Conservation (phyloP, 2,329 filamentous ascomycete genomes). For the Pestalotiopsis sp. region DNA sequence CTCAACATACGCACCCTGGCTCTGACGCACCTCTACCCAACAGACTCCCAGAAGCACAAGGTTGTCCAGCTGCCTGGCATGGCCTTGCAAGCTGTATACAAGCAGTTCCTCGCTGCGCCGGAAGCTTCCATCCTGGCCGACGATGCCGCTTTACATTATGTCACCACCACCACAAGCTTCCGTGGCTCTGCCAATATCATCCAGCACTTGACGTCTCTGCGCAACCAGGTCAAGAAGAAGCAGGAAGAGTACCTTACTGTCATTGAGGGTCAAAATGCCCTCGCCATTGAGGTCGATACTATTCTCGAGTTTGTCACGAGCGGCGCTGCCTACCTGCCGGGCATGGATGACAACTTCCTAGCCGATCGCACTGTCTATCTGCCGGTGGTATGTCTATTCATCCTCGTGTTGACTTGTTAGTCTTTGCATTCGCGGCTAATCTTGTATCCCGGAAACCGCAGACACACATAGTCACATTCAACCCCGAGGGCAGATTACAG, state of each 20-base stretch:
- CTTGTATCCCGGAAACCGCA: slow-evolving; percentile 34
- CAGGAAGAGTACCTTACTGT: slow-evolving; percentile 73
- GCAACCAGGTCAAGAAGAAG: slow-evolving; percentile 79
- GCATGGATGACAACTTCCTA: slow-evolving; percentile 92
- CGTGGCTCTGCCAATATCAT: slow-evolving; percentile 72
- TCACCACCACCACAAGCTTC: slow-evolving; percentile 80
- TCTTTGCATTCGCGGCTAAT: not conserved
- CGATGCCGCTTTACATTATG: slow-evolving; percentile 77
- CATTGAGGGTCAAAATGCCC: slow-evolving; percentile 68
- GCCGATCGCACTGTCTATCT: slow-evolving; percentile 77
- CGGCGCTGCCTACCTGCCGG: slow-evolving; percentile 84
- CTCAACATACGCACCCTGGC: too few relatives aligned
- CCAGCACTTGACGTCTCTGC: slow-evolving; percentile 74
- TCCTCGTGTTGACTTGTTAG: not conserved
- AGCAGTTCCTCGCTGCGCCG: slow-evolving; percentile 70
- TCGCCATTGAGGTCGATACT: slow-evolving; percentile 80
- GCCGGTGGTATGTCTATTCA: slow-evolving; percentile 66
- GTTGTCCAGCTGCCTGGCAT: slow-evolving; percentile 31
- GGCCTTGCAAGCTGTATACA: slow-evolving; percentile 59
- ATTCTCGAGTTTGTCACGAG: slow-evolving; percentile 77
- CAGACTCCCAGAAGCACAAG: not conserved
- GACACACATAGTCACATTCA: slow-evolving; percentile 88
- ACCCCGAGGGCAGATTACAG: slow-evolving; percentile 72
- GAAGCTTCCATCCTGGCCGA: slow-evolving; percentile 62
- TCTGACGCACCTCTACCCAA: not conserved